Base-by-base conservation (phyloP, 176 grass and related monocot genomes). In the Aegilops bicornis region DNA sequence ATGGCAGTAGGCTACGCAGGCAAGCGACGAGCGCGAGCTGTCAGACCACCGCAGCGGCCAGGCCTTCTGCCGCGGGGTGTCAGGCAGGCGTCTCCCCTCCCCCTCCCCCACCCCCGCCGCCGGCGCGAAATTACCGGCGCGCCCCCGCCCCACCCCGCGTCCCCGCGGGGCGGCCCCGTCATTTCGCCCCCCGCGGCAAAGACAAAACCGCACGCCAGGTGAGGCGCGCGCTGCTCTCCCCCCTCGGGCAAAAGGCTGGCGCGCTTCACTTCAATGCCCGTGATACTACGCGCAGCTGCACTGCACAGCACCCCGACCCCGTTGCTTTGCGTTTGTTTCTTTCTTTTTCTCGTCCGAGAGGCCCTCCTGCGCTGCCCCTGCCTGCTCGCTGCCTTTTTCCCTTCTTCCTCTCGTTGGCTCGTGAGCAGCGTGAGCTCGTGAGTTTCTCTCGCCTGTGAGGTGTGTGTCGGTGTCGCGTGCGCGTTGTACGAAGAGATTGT, bases 191-290 rank as follows among this genome's bases (percentile, higher is more conserved):
- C 54, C 22, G 19, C 54, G 30, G 30, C 16, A 1, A 35, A 69
- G 65, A 69, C 65, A 69, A 69, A 69, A 69, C 31, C 65, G 6
- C 65, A 69, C 65, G 65, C 65, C 65, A 69, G 65, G 65, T 68
- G 65, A 68, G 65, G 10, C 31, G 65, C 15, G 29, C 16, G 50
- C 54, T 22, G 7, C 54, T 22, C 54, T 22, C 7, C 54, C 54
- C 19, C 20, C 54, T 59, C 54, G 54, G 54, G 19, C 54, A 58
- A 58, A 58, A 58, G 65, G 65, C 65, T 19, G 65, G 15, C 1
- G 65, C 65, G 65, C 65, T 7, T 20, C 30, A 33, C 65, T 69
- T 35, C 30, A 69, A 69, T 69, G 65, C 65, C 65, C 65, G 65
- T 69, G 65, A 31, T 35, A 69, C 65, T 65, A 13, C 4, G 50